Evolutionary conservation across 805 yeast genomes (phyloP), one percentile per base, ranked within the genome.

Genomic region (Dipodascopsis uninucleata): DNA sequence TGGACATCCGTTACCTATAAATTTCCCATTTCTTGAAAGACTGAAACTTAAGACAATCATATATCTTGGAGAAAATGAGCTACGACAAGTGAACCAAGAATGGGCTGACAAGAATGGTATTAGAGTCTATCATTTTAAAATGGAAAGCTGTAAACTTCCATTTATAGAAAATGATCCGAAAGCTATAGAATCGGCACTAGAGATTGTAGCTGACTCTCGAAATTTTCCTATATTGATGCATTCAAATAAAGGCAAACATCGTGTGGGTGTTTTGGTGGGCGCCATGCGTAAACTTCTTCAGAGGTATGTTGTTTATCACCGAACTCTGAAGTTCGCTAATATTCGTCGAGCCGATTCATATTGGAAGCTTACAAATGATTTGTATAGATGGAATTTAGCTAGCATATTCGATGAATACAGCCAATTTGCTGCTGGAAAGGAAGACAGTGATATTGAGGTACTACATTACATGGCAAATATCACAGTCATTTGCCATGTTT

Each of bases 181-280:
- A 4, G 75, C 81, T 1, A 72, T 88, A 45, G 70, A 77, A 5
- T 45, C 52, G 6, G 68, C 70, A 2, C 50, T 69, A 36, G 50
- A 56, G 29, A 41, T 64, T 6, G 54, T 69, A 4, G 43, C 61
- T 12, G 54, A 69, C 47, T 33, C 58, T 18, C 77, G 79, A 10
- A 88, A 88, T 61, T 86, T 83, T 61, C 98, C 98, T 1, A 78
- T 90, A 9, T 70, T 90, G 45, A 76, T 90, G 9, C 97, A 93
- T 63, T 87, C 96, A 3, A 87, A 93, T 64, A 90, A 90, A 68
- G 98, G 98, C n/a, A 93, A 93, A 63, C 98, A 90, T 62, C 67
- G 98, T 33, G 89, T 87, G 2, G 97, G 97, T 0, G 89, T 93
- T 1, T 70, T 89, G 32, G 94, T 89, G n/a, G 98, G 96, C 0